Conservation (phyloP, 2,329 filamentous ascomycete species). For the Fusarium beomiforme region DNA sequence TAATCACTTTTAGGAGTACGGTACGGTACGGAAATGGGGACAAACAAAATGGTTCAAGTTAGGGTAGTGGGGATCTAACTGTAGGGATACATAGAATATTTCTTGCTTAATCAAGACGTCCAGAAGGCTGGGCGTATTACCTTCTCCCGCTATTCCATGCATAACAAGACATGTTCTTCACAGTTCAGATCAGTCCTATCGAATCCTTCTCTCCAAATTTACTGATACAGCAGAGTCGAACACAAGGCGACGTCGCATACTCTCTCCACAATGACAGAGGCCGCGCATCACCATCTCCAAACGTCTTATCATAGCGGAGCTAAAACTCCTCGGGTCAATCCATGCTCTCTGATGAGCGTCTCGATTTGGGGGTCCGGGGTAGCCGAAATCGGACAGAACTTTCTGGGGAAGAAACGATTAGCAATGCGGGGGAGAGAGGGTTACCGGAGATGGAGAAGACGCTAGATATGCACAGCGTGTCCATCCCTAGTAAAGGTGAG, state of each 20-base stretch:
- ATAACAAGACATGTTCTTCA: constrained; percentile 1
- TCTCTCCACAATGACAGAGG: constrained; percentile 7
- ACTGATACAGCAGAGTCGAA: not conserved
- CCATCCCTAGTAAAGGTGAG: constrained; percentile 25
- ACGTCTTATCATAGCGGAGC: constrained; percentile 11
- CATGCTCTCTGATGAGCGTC: constrained; percentile 20
- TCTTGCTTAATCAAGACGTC: constrained; percentile 8
- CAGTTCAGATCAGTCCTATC: not conserved
- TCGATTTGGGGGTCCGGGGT: constrained; percentile 25
- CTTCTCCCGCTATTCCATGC: constrained; percentile 18
- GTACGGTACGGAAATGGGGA: not conserved
- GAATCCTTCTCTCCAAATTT: not conserved
- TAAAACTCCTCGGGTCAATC: not conserved
- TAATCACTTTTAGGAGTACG: constrained; percentile 47
- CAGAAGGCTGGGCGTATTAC: not conserved
- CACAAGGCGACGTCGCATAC: not conserved
- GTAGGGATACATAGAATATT: constrained; percentile 12
- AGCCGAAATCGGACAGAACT: constrained; percentile 21
- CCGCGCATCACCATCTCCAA: constrained; percentile 3
- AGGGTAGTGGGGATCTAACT: not conserved
- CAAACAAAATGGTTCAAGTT: not conserved
- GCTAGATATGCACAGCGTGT: constrained; percentile 35
- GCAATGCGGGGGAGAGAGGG: constrained; percentile 11
- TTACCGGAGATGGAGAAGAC: constrained; percentile 3
- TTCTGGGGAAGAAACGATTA: constrained; percentile 33